Percentiles rank a stretch among this genome's conserved stretches.
Conservation (phyloP, 352 stramenopile genomes). For the Achlya hypogyna region DNA sequence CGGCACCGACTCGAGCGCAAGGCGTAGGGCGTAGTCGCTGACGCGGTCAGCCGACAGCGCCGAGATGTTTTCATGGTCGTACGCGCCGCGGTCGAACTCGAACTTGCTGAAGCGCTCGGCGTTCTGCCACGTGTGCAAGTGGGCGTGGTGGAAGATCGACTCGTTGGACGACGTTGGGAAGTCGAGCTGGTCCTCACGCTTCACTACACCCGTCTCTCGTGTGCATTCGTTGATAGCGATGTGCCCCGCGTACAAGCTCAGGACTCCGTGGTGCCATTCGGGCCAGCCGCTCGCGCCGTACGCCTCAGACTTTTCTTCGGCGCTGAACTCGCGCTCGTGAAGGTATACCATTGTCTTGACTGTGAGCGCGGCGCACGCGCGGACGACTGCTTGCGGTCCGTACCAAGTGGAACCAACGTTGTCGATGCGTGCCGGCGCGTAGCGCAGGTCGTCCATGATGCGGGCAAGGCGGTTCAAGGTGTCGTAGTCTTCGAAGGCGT, state of each 20-base stretch:
- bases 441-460: not conserved
- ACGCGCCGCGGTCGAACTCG: not conserved
- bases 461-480: not conserved
- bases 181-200: constrained; percentile 2
- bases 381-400: not conserved
- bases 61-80: not conserved
- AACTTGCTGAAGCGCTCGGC: not conserved
- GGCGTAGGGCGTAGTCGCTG: not conserved
- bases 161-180: not conserved
- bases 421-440: not conserved
- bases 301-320: not conserved
- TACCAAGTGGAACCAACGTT: constrained; percentile 17
- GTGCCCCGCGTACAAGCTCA: constrained; percentile 4
- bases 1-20: not conserved
- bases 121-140: not conserved
- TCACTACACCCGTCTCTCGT: not conserved
- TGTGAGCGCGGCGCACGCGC: not conserved
- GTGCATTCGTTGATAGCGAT: not conserved
- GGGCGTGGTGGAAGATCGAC: not conserved
- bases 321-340: not conserved
- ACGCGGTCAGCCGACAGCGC: not conserved
- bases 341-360: constrained; percentile 1
- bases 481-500: constrained; percentile 1
- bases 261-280: constrained; percentile 7
- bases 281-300: constrained; percentile 15